A percentile compares a stretch with the other conserved stretches of the same genome.
Evolutionary conservation across 805 yeast genomes (phyloP).

Genomic region (Candida michaelii): DNA sequence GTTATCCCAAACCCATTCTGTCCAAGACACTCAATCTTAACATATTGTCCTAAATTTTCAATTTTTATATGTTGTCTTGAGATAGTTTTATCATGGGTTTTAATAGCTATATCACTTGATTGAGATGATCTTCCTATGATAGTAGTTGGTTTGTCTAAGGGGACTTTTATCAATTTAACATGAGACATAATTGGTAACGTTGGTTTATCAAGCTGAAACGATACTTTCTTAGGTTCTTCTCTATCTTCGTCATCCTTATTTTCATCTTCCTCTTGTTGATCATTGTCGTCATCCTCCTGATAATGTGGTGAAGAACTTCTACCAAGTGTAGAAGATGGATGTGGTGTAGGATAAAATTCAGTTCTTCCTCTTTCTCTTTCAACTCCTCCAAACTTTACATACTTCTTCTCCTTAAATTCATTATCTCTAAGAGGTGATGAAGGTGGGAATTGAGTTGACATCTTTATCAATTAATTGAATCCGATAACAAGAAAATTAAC

Average conservation of each 20-base stretch:
- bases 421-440: slow-evolving; percentile 47
- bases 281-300: neutral
- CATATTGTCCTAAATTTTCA: slow-evolving; percentile 38
- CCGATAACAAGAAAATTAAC: neutral
- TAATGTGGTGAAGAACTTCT: slow-evolving; percentile 40
- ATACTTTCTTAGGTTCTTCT: slow-evolving; percentile 13
- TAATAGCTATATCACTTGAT: slow-evolving; percentile 51
- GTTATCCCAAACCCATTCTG: slow-evolving; percentile 74
- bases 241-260: neutral
- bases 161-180: slow-evolving; percentile 39
- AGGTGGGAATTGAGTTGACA: slow-evolving; percentile 46
- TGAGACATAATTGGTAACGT: slow-evolving; percentile 16
- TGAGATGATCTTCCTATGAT: slow-evolving; percentile 70
- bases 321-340: slow-evolving; percentile 55
- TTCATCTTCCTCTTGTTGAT: neutral
- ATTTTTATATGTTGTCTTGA: slow-evolving; percentile 67
- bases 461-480: neutral
- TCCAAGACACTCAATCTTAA: slow-evolving; percentile 71
- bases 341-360: slow-evolving; percentile 58
- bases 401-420: slow-evolving; percentile 3
- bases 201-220: slow-evolving; percentile 16
- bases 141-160: slow-evolving; percentile 35
- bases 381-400: slow-evolving; percentile 11
- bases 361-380: neutral
- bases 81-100: slow-evolving; percentile 52